Percentiles rank a stretch among this genome's conserved stretches.
Conservation (phyloP, 306 rosid genomes). For the Hippophae rhamnoides region DNA sequence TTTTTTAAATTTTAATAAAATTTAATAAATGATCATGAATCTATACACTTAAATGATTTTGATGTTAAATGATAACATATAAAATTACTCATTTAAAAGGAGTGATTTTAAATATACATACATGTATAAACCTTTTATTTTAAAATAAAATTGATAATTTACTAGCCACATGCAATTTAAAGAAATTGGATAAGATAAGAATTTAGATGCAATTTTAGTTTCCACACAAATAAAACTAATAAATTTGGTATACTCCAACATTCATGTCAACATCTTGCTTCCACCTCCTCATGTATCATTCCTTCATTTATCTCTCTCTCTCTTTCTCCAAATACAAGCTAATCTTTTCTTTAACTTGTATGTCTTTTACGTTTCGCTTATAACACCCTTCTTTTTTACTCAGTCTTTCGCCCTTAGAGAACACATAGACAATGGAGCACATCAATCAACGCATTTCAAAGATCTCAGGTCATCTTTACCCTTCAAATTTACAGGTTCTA, state of each 20-base stretch:
- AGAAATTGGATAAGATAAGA: conserved; percentile 51
- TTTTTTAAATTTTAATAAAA: too few relatives aligned
- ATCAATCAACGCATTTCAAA: conserved; percentile 53
- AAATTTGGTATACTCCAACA: conserved; percentile 7
- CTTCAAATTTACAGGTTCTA: conserved; percentile 52
- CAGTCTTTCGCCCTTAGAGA: not conserved
- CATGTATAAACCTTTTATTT: too few relatives aligned
- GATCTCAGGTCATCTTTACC: conserved; percentile 62
- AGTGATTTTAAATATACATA: too few relatives aligned
- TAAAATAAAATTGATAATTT: not conserved
- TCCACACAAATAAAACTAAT: conserved; percentile 41
- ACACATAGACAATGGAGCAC: conserved; percentile 33
- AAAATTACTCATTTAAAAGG: too few relatives aligned
- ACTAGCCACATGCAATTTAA: conserved; percentile 30
- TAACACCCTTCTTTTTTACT: too few relatives aligned
- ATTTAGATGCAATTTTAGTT: conserved; percentile 17
- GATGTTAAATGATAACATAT: too few relatives aligned
- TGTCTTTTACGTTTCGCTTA: too few relatives aligned
- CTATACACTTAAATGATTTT: too few relatives aligned
- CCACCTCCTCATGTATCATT: conserved; percentile 15
- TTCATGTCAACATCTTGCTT: conserved; percentile 26
- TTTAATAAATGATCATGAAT: too few relatives aligned
- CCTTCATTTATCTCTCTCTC: conserved; percentile 5
- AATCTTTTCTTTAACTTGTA: too few relatives aligned
- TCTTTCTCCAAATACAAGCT: not conserved